These are phyloP conservation scores for Cryptosporidium meleagridis DNA, from an alignment of 169 alveolate species.

Conservation along the genomic window DNA sequence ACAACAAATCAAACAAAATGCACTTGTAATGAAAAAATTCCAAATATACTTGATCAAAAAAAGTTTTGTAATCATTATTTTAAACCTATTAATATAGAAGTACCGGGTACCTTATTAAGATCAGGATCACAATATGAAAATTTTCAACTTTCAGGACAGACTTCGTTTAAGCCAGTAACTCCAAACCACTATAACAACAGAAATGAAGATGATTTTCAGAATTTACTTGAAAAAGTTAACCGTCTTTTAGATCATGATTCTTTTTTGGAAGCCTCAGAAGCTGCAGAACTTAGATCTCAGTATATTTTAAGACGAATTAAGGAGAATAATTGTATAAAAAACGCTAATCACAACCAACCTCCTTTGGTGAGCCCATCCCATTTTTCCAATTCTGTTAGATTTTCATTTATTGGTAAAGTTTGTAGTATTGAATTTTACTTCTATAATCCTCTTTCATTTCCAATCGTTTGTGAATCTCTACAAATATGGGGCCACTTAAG, in stretches of 20 bases:
- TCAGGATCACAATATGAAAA: neutral
- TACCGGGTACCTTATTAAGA: neutral
- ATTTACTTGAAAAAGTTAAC: constrained; percentile 4
- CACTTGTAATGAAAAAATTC: constrained; percentile 3
- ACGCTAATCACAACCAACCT: neutral
- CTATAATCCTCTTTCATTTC: constrained; percentile 55
- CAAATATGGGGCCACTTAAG: constrained; percentile 72
- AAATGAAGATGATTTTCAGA: constrained; percentile 27
- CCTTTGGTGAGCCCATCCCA: neutral
- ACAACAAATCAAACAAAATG: neutral
- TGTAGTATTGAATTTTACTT: constrained; percentile 55
- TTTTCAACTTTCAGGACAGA: neutral
- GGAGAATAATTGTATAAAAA: neutral
- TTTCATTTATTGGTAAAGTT: constrained; percentile 27
- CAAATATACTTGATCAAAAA: constrained; percentile 29
- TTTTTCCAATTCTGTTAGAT: constrained; percentile 20
- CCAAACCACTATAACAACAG: neutral
- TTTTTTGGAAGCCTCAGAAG: constrained; percentile 27
- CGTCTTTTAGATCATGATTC: constrained; percentile 4
- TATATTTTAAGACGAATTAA: constrained; percentile 8
- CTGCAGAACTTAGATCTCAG: constrained; percentile 44
- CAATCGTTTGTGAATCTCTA: constrained; percentile 46
- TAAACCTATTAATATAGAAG: neutral
- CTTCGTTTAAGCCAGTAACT: neutral
- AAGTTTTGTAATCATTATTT: constrained; percentile 22